Percentiles rank a stretch among this genome's conserved stretches.
Evolutionary conservation across 768 basidiomycete species (phyloP).

Genomic region (Collybia sp.): DNA sequence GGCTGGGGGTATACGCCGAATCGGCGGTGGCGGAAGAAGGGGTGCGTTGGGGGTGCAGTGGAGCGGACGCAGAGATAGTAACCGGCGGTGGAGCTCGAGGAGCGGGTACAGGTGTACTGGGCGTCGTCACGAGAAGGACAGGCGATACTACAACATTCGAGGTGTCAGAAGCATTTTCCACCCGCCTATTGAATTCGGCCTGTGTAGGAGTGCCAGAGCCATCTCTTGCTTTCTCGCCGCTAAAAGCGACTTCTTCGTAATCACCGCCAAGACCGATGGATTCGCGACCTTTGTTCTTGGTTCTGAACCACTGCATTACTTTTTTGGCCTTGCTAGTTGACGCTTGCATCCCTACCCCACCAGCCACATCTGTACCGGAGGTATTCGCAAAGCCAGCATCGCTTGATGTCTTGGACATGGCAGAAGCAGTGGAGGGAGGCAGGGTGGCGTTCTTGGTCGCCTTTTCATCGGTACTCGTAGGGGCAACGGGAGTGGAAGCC

Average conservation of each 20-base stretch:
- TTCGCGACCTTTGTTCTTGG: constrained; percentile 52
- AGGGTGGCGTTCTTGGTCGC: not conserved
- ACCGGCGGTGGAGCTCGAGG: constrained; percentile 11
- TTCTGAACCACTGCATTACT: constrained; percentile 99
- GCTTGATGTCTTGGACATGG: not conserved
- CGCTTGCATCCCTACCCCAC: constrained; percentile 45
- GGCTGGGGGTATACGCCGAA: constrained; percentile 37
- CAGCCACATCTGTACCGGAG: constrained; percentile 18
- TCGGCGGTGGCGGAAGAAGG: constrained; percentile 38
- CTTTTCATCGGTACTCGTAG: constrained; percentile 2
- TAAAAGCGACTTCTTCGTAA: constrained; percentile 10
- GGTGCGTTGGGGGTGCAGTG: constrained; percentile 37
- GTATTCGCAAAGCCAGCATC: constrained; percentile 11
- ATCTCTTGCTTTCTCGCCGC: constrained; percentile 11
- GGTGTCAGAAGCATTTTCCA: constrained; percentile 18
- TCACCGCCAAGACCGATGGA: constrained; percentile 24
- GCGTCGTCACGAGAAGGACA: constrained; percentile 36
- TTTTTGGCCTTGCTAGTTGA: constrained; percentile 87
- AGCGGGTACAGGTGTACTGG: constrained; percentile 18
- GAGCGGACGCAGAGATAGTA: constrained; percentile 11
- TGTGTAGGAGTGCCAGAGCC: constrained; percentile 19
- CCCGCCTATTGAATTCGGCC: constrained; percentile 17
- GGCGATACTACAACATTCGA: constrained; percentile 18
- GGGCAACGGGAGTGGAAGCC: constrained; percentile 19
- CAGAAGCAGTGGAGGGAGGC: constrained; percentile 8